Percentiles rank a stretch among this genome's conserved stretches.
Conservation (phyloP, 1,284 basidiomycete genomes). For the Irpex rosettiformis region DNA sequence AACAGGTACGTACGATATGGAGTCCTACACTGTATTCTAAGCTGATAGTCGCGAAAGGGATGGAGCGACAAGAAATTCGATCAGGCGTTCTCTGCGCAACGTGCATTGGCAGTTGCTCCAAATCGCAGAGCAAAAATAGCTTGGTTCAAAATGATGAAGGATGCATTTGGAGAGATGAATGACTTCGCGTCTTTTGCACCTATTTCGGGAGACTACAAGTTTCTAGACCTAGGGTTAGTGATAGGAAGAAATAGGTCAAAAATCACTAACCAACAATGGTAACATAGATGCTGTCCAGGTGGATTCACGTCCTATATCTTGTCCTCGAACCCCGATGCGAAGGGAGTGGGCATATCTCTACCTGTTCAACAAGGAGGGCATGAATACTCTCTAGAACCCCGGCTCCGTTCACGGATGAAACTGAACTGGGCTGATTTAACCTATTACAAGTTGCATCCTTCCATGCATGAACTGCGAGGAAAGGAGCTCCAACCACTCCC, state of each 20-base stretch:
- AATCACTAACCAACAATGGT: background rate
- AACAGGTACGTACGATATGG: background rate
- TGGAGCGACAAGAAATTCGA: slow-evolving; percentile 12
- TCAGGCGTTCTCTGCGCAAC: slow-evolving; percentile 9
- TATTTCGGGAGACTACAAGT: slow-evolving; percentile 3
- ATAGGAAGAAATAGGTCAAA: too few species aligned
- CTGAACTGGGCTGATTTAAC: slow-evolving; percentile 26
- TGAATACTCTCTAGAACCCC: slow-evolving; percentile 21
- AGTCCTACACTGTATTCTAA: background rate
- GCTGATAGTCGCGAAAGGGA: slow-evolving; percentile 3
- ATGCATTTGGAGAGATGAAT: slow-evolving; percentile 19
- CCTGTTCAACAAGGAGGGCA: slow-evolving; percentile 25
- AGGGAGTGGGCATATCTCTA: slow-evolving; percentile 29
- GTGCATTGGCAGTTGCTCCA: slow-evolving; percentile 2
- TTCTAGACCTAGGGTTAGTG: slow-evolving; percentile 22
- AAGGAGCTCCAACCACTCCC: slow-evolving; percentile 11
- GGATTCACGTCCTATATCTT: slow-evolving; percentile 33
- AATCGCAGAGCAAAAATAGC: background rate
- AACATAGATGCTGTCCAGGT: slow-evolving; percentile 31
- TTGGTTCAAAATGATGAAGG: slow-evolving; percentile 19
- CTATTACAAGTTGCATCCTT: slow-evolving; percentile 22
- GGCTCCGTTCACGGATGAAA: slow-evolving; percentile 18
- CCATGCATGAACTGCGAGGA: slow-evolving; percentile 1
- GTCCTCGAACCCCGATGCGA: slow-evolving; percentile 22
- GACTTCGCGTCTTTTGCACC: slow-evolving; percentile 9